Evolutionary conservation across 805 yeast species (phyloP), one percentile per base, ranked within the genome.

Genomic region (Cyberlindnera sargentensis): DNA sequence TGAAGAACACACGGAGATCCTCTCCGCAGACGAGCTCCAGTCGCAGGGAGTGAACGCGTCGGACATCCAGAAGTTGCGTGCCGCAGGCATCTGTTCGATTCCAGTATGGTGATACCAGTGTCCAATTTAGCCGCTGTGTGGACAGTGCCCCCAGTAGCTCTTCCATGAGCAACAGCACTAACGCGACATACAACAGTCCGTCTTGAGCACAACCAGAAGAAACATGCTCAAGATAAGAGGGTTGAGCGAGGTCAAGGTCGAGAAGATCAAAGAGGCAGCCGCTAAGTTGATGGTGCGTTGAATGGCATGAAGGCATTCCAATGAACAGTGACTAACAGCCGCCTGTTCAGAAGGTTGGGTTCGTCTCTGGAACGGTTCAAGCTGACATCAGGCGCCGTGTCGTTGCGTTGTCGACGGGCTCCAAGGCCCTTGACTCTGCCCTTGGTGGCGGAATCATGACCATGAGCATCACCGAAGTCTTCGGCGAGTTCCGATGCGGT

Each of bases 401-500:
- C n/a, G 67, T 76, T 34, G 68, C 80, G 36, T 61, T 84, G 20
- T 78, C 89, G 1, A 83, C 90, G 0, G 91, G 91, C 0, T 76
- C 84, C 8, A 81, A 77, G 55, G 80, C 80, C 43, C 68, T 84
- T 40, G 88, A 84, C 56, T 71, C 78, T 4, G 68, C 82, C 25
- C 64, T 84, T 9, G 89, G 89, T 9, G 91, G 89, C 7, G 90
- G 91, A 0, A 67, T 84, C 35, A 81, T 79, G 66, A 80, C 90
- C 0, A 86, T 85, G 70, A 76, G 85, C 30, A 78, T 83, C 42
- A 82, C 89, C 0, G 91, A 84, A 58, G 87, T 82, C 0, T 84
- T 81, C 64, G 91, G 91, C 1, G 91, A 84, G 53, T 84, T 80
- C 52, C 68, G 91, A 57, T 83, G 90, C 44, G 91, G 91, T 34